These are phyloP conservation scores for Bipolaris victoriae DNA, from an alignment of 2,329 filamentous ascomycete species.

Conservation along the genomic window DNA sequence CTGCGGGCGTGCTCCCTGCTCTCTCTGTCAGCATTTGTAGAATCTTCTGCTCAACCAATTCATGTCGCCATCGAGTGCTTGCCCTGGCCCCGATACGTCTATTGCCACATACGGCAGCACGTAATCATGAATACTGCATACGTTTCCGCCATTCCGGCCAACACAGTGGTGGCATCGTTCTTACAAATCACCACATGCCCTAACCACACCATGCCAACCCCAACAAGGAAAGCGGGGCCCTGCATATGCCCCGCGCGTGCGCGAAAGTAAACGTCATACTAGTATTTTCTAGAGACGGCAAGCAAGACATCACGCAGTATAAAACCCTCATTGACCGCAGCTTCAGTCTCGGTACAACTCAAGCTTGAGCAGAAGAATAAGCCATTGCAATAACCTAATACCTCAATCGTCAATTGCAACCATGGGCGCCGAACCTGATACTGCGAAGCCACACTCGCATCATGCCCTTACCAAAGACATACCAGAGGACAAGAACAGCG, in stretches of 20 bases:
- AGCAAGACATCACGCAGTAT: slow-evolving; percentile 21
- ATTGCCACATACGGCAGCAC: neutral
- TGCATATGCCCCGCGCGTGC: slow-evolving; percentile 18
- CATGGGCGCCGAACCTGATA: slow-evolving; percentile 33
- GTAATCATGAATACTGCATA: neutral
- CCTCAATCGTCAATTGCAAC: slow-evolving; percentile 6
- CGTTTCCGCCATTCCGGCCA: neutral
- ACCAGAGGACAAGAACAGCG: slow-evolving; percentile 34
- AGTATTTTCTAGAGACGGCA: slow-evolving; percentile 25
- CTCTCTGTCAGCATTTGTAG: slow-evolving; percentile 14
- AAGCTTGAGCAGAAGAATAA: neutral
- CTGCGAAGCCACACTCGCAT: slow-evolving; percentile 37
- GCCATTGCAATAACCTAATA: neutral
- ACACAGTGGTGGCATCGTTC: slow-evolving; percentile 7
- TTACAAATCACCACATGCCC: slow-evolving; percentile 33
- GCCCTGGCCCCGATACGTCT: neutral
- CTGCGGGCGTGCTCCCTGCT: neutral
- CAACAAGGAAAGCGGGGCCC: slow-evolving; percentile 26
- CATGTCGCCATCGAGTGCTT: neutral
- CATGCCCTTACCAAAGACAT: slow-evolving; percentile 42
- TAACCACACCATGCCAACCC: slow-evolving; percentile 8
- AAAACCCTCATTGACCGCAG: slow-evolving; percentile 22
- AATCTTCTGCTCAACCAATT: slow-evolving; percentile 1
- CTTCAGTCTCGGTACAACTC: slow-evolving; percentile 6
- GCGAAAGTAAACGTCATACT: slow-evolving; percentile 25